phyloP scores from a whole-genome alignment of 352 stramenopile species.

The Globisporangium solare region DNA sequence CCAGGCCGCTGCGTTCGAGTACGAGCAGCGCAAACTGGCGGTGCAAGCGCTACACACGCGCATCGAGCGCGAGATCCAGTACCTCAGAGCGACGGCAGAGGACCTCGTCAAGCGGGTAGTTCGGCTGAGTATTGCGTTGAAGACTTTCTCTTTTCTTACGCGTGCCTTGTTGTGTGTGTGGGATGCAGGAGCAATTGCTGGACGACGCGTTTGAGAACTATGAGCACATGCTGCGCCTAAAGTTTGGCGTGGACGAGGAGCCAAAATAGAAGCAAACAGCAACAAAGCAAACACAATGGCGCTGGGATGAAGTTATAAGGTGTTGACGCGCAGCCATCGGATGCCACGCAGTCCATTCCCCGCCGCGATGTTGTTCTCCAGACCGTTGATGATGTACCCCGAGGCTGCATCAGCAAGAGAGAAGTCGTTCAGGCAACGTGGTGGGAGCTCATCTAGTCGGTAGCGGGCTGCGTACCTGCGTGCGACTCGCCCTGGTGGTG shows the following conservation, averaged over 20 bases:
- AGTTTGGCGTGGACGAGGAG: slow-evolving; percentile 19
- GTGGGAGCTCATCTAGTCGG: neutral
- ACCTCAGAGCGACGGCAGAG: slow-evolving; percentile 32
- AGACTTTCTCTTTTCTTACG: neutral
- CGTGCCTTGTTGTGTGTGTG: neutral
- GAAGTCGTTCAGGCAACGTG: neutral
- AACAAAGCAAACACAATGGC: slow-evolving; percentile 4
- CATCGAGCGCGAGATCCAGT: slow-evolving; percentile 55
- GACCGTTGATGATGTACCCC: slow-evolving; percentile 80
- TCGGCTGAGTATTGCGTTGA: too few species aligned
- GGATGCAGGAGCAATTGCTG: slow-evolving; percentile 46
- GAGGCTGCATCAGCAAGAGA: slow-evolving; percentile 20
- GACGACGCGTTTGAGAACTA: slow-evolving; percentile 61
- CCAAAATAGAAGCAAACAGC: neutral
- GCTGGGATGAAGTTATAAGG: slow-evolving; percentile 33
- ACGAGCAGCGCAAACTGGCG: slow-evolving; percentile 52
- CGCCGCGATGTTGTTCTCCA: slow-evolving; percentile 79
- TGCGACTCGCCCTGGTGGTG: slow-evolving; percentile 72
- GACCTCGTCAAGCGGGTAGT: slow-evolving; percentile 51
- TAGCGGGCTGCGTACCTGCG: slow-evolving; percentile 24
- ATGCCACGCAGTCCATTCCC: slow-evolving; percentile 78
- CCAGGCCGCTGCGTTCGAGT: slow-evolving; percentile 32
- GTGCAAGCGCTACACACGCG: slow-evolving; percentile 46
- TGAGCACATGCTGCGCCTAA: slow-evolving; percentile 30
- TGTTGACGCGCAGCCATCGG: slow-evolving; percentile 74